Percentiles rank a stretch among this genome's conserved stretches.
phyloP scores from a whole-genome alignment of 257 asterid species.

The Ilex asprella region DNA sequence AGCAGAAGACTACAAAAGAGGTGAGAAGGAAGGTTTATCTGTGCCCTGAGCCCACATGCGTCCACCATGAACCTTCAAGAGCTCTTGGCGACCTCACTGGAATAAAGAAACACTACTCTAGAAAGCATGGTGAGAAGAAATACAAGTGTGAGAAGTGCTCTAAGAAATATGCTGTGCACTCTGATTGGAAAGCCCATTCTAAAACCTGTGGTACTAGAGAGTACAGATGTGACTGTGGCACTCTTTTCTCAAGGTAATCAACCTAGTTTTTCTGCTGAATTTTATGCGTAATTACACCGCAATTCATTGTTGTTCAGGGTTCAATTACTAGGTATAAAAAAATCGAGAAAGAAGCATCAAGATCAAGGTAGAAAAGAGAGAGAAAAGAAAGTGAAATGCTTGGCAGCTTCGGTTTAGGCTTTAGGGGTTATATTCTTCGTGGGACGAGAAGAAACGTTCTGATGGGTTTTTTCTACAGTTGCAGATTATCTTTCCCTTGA shows the following conservation, averaged over 20 bases:
- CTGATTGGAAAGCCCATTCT: slow-evolving; percentile 80
- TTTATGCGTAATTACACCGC: neutral
- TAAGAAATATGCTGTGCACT: slow-evolving; percentile 75
- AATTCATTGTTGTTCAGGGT: neutral
- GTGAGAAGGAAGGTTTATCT: slow-evolving; percentile 59
- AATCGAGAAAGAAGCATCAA: neutral
- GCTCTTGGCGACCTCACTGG: slow-evolving; percentile 90
- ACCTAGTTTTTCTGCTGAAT: neutral
- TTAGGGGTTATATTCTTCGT: slow-evolving; percentile 17
- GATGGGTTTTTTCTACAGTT: neutral
- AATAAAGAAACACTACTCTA: slow-evolving; percentile 61
- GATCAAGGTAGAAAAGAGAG: neutral
- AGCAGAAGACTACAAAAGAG: slow-evolving; percentile 52
- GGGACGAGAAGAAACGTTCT: neutral
- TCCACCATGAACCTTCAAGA: slow-evolving; percentile 69
- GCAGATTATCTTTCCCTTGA: neutral
- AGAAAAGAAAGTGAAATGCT: neutral
- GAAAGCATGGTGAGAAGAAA: slow-evolving; percentile 80
- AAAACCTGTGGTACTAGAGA: slow-evolving; percentile 77
- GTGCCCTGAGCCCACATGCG: slow-evolving; percentile 77
- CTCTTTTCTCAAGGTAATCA: slow-evolving; percentile 63
- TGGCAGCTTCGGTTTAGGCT: neutral
- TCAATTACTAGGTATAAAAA: neutral
- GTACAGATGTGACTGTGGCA: slow-evolving; percentile 76
- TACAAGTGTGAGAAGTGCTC: slow-evolving; percentile 73